Evolutionary conservation across 1,139 yeast species (phyloP).

Genomic region (Geotrichum reessii): DNA sequence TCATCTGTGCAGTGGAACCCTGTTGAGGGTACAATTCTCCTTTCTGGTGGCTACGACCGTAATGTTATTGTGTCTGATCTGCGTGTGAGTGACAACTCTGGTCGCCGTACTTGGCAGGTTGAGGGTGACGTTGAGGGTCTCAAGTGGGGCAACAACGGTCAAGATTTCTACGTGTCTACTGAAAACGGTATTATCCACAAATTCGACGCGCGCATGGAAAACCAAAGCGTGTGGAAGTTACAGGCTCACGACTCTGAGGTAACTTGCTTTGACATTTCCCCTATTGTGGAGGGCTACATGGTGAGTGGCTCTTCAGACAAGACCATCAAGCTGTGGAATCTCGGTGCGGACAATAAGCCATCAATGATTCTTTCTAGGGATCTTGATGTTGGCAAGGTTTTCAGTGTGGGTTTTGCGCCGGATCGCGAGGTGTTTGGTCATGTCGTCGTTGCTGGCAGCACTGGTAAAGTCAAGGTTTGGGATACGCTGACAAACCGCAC

Average conservation of each 20-base stretch:
- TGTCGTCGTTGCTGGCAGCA: slow-evolving; percentile 81
- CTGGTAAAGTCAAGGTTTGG: slow-evolving; percentile 84
- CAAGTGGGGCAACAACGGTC: slow-evolving; percentile 59
- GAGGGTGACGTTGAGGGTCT: slow-evolving; percentile 80
- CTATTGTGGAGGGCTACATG: slow-evolving; percentile 64
- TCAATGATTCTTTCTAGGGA: slow-evolving; percentile 88
- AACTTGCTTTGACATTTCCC: slow-evolving; percentile 70
- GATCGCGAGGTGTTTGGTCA: slow-evolving; percentile 85
- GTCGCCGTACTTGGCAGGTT: slow-evolving; percentile 59
- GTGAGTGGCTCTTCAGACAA: slow-evolving; percentile 89
- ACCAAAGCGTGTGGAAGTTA: slow-evolving; percentile 81
- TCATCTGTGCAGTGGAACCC: slow-evolving; percentile 86
- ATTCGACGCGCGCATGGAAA: slow-evolving; percentile 69
- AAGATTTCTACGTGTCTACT: slow-evolving; percentile 79
- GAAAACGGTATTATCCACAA: slow-evolving; percentile 88
- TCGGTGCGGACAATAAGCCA: slow-evolving; percentile 47
- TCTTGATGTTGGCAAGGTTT: slow-evolving; percentile 90
- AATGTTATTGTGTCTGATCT: slow-evolving; percentile 77
- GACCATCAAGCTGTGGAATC: slow-evolving; percentile 79
- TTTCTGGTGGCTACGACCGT: slow-evolving; percentile 92
- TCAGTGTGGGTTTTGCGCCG: slow-evolving; percentile 76
- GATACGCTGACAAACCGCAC: slow-evolving; percentile 79
- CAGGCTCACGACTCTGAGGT: slow-evolving; percentile 97
- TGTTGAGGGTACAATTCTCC: slow-evolving; percentile 64
- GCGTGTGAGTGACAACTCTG: slow-evolving; percentile 55